phyloP scores from a whole-genome alignment of 768 basidiomycete species.

The Mycena haematopus region DNA sequence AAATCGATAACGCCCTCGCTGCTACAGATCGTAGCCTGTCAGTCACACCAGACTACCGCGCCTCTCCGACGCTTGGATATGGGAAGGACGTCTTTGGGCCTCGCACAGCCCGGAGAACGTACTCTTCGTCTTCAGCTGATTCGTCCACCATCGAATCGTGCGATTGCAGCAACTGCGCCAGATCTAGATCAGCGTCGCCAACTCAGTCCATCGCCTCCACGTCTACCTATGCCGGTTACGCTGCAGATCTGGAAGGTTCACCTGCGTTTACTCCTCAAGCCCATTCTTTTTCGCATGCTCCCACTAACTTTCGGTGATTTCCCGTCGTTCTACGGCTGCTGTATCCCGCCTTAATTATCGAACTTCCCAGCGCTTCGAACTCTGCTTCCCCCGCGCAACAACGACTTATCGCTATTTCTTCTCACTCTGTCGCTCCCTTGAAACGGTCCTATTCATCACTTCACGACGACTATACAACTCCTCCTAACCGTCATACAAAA shows the following conservation, averaged over 20 bases:
- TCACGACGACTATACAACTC: constrained; percentile 6
- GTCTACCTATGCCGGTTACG: constrained; percentile 17
- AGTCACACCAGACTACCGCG: constrained; percentile 25
- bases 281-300: background rate
- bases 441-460: constrained; percentile 24
- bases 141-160: constrained; percentile 9
- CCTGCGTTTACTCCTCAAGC: constrained; percentile 1
- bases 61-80: constrained; percentile 8
- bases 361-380: constrained; percentile 3
- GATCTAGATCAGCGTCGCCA: constrained; percentile 9
- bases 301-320: constrained; percentile 6
- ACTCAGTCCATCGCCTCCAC: constrained; percentile 10
- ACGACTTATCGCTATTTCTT: background rate
- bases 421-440: background rate
- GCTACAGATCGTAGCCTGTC: constrained; percentile 12
- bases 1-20: constrained; percentile 3
- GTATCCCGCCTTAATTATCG: background rate
- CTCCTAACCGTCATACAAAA: constrained; percentile 11
- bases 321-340: background rate
- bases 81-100: constrained; percentile 18
- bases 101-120: background rate
- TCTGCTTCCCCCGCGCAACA: constrained; percentile 11
- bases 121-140: constrained; percentile 4
- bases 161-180: constrained; percentile 9
- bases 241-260: constrained; percentile 14